These are phyloP conservation scores for Amanita phalloides DNA, from an alignment of 768 basidiomycete genomes.

Conservation along the genomic window DNA sequence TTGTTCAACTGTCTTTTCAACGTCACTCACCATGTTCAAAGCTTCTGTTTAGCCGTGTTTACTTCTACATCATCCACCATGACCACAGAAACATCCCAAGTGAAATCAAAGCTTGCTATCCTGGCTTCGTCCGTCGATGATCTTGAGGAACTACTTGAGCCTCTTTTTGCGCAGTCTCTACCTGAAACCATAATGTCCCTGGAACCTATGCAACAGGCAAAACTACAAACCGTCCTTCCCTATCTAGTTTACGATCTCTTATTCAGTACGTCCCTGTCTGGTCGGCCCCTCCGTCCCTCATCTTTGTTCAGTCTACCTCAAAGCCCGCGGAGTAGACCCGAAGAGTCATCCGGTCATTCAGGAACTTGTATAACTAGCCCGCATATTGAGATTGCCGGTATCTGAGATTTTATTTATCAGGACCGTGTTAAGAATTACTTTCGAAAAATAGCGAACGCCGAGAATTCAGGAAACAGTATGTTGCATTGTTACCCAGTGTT, in stretches of 20 bases:
- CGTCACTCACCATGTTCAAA: slow-evolving; percentile 32
- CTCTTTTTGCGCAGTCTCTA: slow-evolving; percentile 57
- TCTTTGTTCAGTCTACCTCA: slow-evolving; percentile 57
- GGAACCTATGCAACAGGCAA: slow-evolving; percentile 71
- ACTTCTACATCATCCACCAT: slow-evolving; percentile 14
- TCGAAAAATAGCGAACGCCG: slow-evolving; percentile 68
- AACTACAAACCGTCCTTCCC: slow-evolving; percentile 68
- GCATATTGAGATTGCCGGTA: neutral
- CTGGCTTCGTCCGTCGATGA: slow-evolving; percentile 53
- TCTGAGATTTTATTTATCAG: slow-evolving; percentile 21
- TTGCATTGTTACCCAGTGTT: slow-evolving; percentile 4
- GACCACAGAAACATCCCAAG: slow-evolving; percentile 35
- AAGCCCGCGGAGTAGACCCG: slow-evolving; percentile 70
- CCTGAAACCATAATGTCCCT: slow-evolving; percentile 54
- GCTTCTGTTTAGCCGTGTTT: slow-evolving; percentile 23
- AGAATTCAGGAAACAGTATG: slow-evolving; percentile 53
- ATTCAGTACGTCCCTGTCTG: slow-evolving; percentile 47
- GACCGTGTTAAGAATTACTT: slow-evolving; percentile 74
- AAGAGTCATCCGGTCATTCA: slow-evolving; percentile 64
- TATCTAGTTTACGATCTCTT: slow-evolving; percentile 78
- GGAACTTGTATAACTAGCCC: slow-evolving; percentile 43
- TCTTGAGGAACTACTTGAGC: slow-evolving; percentile 56
- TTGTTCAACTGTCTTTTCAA: slow-evolving; percentile 4
- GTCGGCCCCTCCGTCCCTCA: neutral
- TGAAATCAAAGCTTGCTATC: slow-evolving; percentile 35